Evolutionary conservation across 495 filamentous ascomycete genomes (phyloP), one percentile per base, ranked within the genome.

Genomic region (Schizothecium vesticola): DNA sequence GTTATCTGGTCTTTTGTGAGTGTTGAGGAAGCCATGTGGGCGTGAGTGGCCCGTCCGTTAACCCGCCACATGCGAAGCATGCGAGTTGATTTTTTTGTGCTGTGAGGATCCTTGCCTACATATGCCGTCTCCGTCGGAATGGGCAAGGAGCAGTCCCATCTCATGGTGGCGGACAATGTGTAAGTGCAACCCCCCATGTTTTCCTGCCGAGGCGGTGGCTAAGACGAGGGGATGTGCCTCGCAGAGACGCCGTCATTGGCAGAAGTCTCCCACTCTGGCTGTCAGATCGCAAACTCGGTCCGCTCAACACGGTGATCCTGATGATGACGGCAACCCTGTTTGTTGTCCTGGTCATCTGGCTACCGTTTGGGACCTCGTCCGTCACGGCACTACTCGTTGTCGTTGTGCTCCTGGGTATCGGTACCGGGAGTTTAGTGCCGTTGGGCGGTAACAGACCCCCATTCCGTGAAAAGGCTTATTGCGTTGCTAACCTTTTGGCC

Each of bases 141-240:
- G 31, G 75, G 69, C 6, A 57, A 68, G 56, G 64, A 71, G n/a
- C 72, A 77, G 67, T 72, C 72, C 63, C 72, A 74, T 23, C 70
- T 78, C 31, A 73, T 74, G 66, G 73, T 74, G 75, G 70, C 75
- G 65, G 75, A 77, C 68, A 78, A 78, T 67, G 64, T 78, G 74
- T 74, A 55, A 73, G 72, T 65, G 6, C 24, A 56, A 33, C 31
- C 29, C 29, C 24, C 58, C 36, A 3, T 10, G 21, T 8, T 60
- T 56, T 59, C 25, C 25, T 16, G 29, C 2, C 26, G 5, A 26
- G 63, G 23, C 22, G 29, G 16, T 11, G 56, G 63, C 21, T 33
- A 16, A 36, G 4, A 23, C 26, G 29, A 23, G 21, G 33, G 29
- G 16, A 1, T 19, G 16, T 61, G 21, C 19, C 21, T 58, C 63